Evolutionary conservation across 345 rosid species (phyloP), one percentile per base, ranked within the genome.

Genomic region (Moringa oleifera): DNA sequence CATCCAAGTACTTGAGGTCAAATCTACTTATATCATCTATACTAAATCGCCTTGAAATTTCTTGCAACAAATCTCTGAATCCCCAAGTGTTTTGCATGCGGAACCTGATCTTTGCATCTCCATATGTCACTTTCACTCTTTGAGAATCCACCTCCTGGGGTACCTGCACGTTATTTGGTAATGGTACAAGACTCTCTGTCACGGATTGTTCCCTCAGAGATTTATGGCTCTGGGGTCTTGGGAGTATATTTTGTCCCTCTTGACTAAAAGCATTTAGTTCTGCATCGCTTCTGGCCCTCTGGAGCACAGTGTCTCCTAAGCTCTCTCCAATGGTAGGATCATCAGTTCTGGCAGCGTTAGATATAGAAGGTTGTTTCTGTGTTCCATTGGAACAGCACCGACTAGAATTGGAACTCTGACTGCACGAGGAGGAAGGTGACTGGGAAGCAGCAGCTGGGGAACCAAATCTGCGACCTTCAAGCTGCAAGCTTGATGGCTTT

Each of bases 1-100:
- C 98, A 20, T 93, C 97, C 70, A 93, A 74, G 86, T 93, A 93
- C 83, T 83, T 93, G 49, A 93, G 77, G 70, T 86, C 85, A 70
- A 68, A 84, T 69, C 72, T 72, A 54, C 72, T 71, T n/a, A 79
- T 66, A 64, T 80, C 86, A 12, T 81, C 90, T 67, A 85, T 75
- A 51, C 54, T 82, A 65, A 90, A 93, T 18, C 97, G 84, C 70
- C 78, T 82, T 0, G 75, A 65, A 15, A 90, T 90, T 81, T 93
- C 96, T 65, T 73, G 68, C 72, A 73, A 54, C n/a, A 93, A 52
- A 65, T 88, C 86, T 6, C 31, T 69, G 46, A 77, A 73, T 63
- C 68, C 67, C 77, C 89, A 82, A 23, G 74, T 73, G 17, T 59
- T 70, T 61, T 75, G 81, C 80, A 88, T 62, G 46, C 95, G 81